Base-by-base conservation (phyloP, 2,329 filamentous ascomycete species). In the Aureobasidium leucospermi region DNA sequence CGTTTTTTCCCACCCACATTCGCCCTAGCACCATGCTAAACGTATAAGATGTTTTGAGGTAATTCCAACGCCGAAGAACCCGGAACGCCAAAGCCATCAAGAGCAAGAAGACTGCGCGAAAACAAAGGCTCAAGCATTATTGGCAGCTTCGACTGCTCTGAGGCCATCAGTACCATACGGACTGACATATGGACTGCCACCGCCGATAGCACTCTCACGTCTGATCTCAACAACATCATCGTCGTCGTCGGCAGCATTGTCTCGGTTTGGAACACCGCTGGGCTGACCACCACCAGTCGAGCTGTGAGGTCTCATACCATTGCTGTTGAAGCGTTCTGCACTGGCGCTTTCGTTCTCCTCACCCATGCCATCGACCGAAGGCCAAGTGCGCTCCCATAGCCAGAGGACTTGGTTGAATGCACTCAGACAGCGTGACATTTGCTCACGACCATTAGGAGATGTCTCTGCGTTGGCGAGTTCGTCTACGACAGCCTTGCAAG, bases 381-480 rank as follows among this genome's bases (percentile, higher is more conserved):
- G 77, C 77, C 77, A 79, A 63, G 78, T 76, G 45, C 75, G 73
- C 63, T 78, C 74, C 67, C 75, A 76, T 2, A 79, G 67, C 72
- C 74, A 79, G 60, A 77, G 73, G 11, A 77, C 75, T 60, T 79
- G 77, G 29, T 71, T 70, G 65, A 78, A 79, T 13, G 77, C 73
- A 45, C 75, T 71, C 63, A 79, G 76, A 65, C 76, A 79, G 23
- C 75, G 70, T 38, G 65, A 32, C 72, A 79, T 77, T 59, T 79
- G 76, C 51, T 78, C 74, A 51, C 75, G 75, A 51, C 77, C 77
- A 53, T 78, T 77, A 36, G 75, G 74, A 1, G 71, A 70, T 9
- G 75, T 78, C 31, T 76, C 75, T 4, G 73, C 73, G 62, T 78
- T 79, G 29, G 77, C 77, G 11, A 79, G 71, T 63, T 79, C 77